Evolutionary conservation across 2,329 filamentous ascomycete genomes (phyloP).

Genomic region (Paecilomyces formosus): DNA sequence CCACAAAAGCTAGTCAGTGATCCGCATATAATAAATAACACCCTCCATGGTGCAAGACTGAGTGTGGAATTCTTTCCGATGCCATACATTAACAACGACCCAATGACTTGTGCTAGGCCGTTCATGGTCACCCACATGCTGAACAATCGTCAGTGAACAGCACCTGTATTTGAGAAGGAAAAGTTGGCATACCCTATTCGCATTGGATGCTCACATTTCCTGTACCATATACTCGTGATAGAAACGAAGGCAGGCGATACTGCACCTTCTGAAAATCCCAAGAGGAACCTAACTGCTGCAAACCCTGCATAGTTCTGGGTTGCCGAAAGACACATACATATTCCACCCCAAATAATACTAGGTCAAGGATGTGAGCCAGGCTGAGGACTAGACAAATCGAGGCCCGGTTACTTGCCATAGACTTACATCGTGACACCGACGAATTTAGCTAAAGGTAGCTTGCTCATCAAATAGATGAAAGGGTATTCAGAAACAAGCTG

Average conservation of each 20-base stretch:
- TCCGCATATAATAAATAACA: conserved; percentile 46
- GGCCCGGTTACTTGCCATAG: too few species aligned
- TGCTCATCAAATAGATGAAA: conserved; percentile 46
- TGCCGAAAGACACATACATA: conserved; percentile 40
- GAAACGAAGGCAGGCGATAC: conserved; percentile 41
- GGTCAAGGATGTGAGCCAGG: neutral
- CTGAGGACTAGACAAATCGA: neutral
- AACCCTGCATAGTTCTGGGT: conserved; percentile 34
- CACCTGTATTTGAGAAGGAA: neutral
- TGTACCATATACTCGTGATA: conserved; percentile 39
- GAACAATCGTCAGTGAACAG: neutral
- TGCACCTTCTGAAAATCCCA: conserved; percentile 40
- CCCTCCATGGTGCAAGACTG: conserved; percentile 39
- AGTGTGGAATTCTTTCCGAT: conserved; percentile 37
- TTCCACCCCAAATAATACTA: conserved; percentile 36
- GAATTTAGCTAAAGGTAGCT: conserved; percentile 43
- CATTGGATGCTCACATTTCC: conserved; percentile 28
- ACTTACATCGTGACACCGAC: conserved; percentile 42
- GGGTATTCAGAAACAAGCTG: conserved; percentile 44
- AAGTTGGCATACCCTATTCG: conserved; percentile 16
- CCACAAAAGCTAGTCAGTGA: conserved; percentile 38
- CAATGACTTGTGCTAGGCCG: conserved; percentile 40
- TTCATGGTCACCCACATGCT: conserved; percentile 41
- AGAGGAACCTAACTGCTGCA: conserved; percentile 33
- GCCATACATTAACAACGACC: conserved; percentile 44